Percentiles rank a stretch among this genome's conserved stretches.
These are phyloP conservation scores for Aspergillus brunneoviolaceus DNA, from an alignment of 2,329 filamentous ascomycete genomes.

Conservation along the genomic window DNA sequence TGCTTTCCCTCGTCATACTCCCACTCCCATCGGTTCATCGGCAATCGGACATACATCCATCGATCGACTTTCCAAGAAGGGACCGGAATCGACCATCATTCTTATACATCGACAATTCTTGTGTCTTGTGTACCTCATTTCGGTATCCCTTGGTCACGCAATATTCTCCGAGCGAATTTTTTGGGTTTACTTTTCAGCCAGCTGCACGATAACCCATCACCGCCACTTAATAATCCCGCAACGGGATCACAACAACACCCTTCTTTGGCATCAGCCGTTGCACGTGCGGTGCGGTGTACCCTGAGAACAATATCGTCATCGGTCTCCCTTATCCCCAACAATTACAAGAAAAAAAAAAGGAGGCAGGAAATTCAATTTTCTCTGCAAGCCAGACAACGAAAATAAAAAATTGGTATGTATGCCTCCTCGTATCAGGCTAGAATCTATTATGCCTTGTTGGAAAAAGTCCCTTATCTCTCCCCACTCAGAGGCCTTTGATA, in stretches of 20 bases:
- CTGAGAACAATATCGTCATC: neutral
- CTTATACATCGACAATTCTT: constrained; percentile 11
- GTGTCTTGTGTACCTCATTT: neutral
- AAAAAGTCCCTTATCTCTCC: constrained; percentile 26
- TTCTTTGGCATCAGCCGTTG: constrained; percentile 7
- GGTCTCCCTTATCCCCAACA: neutral
- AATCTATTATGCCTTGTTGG: neutral
- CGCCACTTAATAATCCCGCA: constrained; percentile 20
- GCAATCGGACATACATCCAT: neutral
- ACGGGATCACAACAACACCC: constrained; percentile 2
- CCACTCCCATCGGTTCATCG: neutral
- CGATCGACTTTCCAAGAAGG: neutral
- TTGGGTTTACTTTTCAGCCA: constrained; percentile 1
- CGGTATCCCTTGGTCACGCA: constrained; percentile 11
- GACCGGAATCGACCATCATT: constrained; percentile 6
- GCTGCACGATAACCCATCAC: constrained; percentile 12
- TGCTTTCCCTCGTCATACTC: neutral
- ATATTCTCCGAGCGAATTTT: constrained; percentile 20
- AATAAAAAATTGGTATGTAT: constrained; percentile 12
- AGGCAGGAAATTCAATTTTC: neutral
- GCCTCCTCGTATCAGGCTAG: neutral
- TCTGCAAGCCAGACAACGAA: neutral
- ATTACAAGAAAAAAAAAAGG: constrained; percentile 7
- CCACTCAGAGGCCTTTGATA: constrained; percentile 26
- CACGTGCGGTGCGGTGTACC: constrained; percentile 12